Conservation (phyloP, 176 grass and related monocot genomes). For the Rhynchospora pubera region DNA sequence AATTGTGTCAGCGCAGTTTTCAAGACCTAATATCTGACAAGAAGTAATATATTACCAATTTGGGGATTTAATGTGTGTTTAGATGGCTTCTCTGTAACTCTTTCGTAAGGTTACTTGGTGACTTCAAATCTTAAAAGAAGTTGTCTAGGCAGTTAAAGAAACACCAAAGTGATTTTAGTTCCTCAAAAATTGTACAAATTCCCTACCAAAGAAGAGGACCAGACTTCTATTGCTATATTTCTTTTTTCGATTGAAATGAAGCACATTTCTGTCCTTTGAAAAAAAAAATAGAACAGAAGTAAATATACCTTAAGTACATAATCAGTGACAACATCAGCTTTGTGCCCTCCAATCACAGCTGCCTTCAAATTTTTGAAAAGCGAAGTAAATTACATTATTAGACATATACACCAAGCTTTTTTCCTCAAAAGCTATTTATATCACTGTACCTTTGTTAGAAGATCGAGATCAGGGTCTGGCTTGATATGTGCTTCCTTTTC, state of each 20-base stretch:
- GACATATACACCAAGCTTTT: too few relatives aligned
- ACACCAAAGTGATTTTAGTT: too few relatives aligned
- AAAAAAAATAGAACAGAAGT: neutral
- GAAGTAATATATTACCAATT: neutral
- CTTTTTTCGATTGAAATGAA: neutral
- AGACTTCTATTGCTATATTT: too few relatives aligned
- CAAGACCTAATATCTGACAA: conserved; percentile 41
- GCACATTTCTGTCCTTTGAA: neutral
- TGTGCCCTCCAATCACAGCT: conserved; percentile 27
- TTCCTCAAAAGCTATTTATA: too few relatives aligned
- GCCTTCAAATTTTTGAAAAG: conserved; percentile 21
- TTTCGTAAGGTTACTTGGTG: too few relatives aligned
- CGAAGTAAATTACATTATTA: too few relatives aligned
- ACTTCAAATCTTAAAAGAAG: too few relatives aligned
- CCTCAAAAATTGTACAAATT: neutral
- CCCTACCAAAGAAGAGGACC: too few relatives aligned
- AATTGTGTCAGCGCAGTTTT: conserved; percentile 44
- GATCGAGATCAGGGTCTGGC: conserved; percentile 42
- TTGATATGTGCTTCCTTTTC: conserved; percentile 45
- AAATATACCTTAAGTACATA: conserved; percentile 40
- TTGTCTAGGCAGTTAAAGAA: too few relatives aligned
- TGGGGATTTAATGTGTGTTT: too few relatives aligned
- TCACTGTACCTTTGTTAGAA: conserved; percentile 54
- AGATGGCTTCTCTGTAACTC: too few relatives aligned
- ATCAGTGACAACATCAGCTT: conserved; percentile 37